Evolutionary conservation across 768 basidiomycete genomes (phyloP).

Genomic region (Lenzites betulinus): DNA sequence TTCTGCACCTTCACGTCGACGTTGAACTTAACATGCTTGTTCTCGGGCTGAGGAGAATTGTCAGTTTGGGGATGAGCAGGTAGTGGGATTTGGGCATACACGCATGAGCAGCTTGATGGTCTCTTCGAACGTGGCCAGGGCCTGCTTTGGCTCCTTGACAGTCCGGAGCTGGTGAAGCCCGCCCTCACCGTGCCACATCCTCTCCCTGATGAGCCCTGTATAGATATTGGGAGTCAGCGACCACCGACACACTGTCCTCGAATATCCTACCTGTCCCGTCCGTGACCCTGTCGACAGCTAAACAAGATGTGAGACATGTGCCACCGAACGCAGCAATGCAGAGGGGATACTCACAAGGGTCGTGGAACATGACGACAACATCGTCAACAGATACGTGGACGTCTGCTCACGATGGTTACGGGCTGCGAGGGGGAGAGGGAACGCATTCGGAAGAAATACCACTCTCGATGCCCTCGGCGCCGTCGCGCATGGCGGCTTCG

Average conservation of each 20-base stretch:
- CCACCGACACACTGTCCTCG: neutral
- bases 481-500: slow-evolving; percentile 91
- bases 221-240: neutral
- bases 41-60: slow-evolving; percentile 55
- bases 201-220: slow-evolving; percentile 57
- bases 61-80: neutral
- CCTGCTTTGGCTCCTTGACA: slow-evolving; percentile 76
- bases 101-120: slow-evolving; percentile 80
- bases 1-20: slow-evolving; percentile 96
- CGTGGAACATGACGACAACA: slow-evolving; percentile 95
- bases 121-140: slow-evolving; percentile 89
- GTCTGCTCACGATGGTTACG: slow-evolving; percentile 69
- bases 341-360: slow-evolving; percentile 58
- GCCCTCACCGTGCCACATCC: slow-evolving; percentile 46
- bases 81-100: slow-evolving; percentile 37
- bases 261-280: slow-evolving; percentile 62
- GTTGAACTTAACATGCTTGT: slow-evolving; percentile 76
- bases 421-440: slow-evolving; percentile 35
- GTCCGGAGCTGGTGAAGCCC: slow-evolving; percentile 82
- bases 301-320: neutral
- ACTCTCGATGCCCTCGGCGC: slow-evolving; percentile 96
- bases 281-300: slow-evolving; percentile 77
- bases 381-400: slow-evolving; percentile 89
- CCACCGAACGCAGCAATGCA: neutral
- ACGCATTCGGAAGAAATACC: slow-evolving; percentile 59